Base-by-base conservation (phyloP, 2,329 filamentous ascomycete genomes). In the Monosporascus sp. region DNA sequence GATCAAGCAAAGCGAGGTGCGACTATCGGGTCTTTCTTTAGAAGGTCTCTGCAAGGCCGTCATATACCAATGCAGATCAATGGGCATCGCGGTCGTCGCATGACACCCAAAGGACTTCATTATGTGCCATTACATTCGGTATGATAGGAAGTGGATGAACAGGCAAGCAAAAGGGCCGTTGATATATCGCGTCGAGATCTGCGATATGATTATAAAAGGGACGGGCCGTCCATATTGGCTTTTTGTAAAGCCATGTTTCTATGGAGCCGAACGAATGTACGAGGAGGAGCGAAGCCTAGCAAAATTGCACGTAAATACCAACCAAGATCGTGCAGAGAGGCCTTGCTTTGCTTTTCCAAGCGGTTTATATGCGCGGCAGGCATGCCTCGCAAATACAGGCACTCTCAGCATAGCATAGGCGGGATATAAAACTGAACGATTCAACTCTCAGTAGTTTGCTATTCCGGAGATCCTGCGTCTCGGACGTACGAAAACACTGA, bases 1-100 rank as follows among this genome's bases (percentile, higher is more conserved):
- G 79, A 95, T 99, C 67, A 99, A 99, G 81, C 87, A 90, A 61
- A 76, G 80, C 50, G 89, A 94, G 72, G 74, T 85, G 56, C 80
- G 89, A 54, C 72, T 93, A 57, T 90, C 88, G 2, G 89, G 88
- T 2, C 68, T 90, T 62, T 79, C 82, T 47, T 71, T 92, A 50
- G 78, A 90, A 68, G 85, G 86, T 1, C 66, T 93, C 27, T 90
- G 88, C 73, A 85, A 81, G 72, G 83, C 84, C 51, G 77, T 93
- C 55, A 89, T 93, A 60, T 85, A 77, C 60, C 86, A 89, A 71
- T 85, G 86, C 53, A 89, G 84, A 73, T 87, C 86, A 20, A 84
- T 91, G 64, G 89, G 89, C 17, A 80, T 94, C 52, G 76, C 80
- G 47, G 82, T 94, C 41, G 80, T 88, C 53, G 80, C 85, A 56